phyloP scores from a whole-genome alignment of 1,284 basidiomycete genomes.

The Papiliotrema laurentii region DNA sequence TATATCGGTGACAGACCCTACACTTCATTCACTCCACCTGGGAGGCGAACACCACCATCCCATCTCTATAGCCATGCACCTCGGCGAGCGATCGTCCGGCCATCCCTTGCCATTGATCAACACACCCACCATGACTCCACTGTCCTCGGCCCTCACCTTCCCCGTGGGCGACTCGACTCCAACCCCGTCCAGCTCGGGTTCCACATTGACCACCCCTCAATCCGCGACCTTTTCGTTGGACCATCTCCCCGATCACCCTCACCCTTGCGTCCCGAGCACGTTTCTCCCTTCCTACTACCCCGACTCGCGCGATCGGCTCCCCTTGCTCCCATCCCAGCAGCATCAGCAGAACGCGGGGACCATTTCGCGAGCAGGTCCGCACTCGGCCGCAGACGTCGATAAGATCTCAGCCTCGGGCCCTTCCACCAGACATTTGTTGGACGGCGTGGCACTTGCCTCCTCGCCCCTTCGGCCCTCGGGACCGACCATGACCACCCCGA shows the following conservation, averaged over 20 bases:
- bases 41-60: too few relatives aligned
- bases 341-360: not conserved
- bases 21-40: too few relatives aligned
- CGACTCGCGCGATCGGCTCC: not conserved
- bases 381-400: not conserved
- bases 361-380: too few relatives aligned
- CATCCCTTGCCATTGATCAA: too few relatives aligned
- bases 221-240: not conserved
- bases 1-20: too few relatives aligned
- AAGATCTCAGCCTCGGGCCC: slow-evolving; percentile 1
- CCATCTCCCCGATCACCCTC: not conserved
- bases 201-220: not conserved
- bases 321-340: not conserved
- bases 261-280: slow-evolving; percentile 1
- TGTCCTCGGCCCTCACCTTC: not conserved
- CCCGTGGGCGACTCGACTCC: not conserved
- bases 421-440: slow-evolving; percentile 1
- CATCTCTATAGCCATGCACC: too few relatives aligned
- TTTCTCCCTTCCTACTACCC: slow-evolving; percentile 6
- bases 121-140: too few relatives aligned
- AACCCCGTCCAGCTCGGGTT: not conserved
- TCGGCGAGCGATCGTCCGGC: too few relatives aligned
- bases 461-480: not conserved
- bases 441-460: not conserved
- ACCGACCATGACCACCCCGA: not conserved